phyloP scores from a whole-genome alignment of 1,284 basidiomycete species.

The Microbotryum scabiosae region DNA sequence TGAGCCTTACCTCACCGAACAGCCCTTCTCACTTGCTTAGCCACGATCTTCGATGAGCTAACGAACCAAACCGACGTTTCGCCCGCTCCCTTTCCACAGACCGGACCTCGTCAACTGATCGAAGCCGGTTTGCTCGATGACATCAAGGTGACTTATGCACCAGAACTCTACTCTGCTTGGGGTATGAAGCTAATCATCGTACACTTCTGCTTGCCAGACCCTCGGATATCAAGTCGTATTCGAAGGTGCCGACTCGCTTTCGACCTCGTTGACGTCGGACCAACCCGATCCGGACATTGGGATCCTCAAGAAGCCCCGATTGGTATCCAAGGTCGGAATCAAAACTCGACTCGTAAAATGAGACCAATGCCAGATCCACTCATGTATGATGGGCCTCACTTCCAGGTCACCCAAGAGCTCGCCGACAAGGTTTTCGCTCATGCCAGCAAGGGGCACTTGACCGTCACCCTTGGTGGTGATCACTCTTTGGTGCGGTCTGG shows the following conservation, averaged over 20 bases:
- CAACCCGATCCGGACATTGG: conserved; percentile 69
- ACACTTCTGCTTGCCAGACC: conserved; percentile 24
- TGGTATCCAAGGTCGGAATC: conserved; percentile 50
- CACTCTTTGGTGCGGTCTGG: conserved; percentile 66
- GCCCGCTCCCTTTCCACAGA: not conserved
- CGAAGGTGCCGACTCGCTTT: conserved; percentile 80
- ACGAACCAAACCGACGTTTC: not conserved
- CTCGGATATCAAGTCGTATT: conserved; percentile 87
- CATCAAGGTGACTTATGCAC: conserved; percentile 45
- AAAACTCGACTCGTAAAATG: not conserved
- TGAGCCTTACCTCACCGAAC: conserved; percentile 30
- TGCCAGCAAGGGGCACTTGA: conserved; percentile 66
- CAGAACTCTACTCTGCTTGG: no score
- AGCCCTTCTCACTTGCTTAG: not conserved
- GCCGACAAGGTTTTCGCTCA: conserved; percentile 66
- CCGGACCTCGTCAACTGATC: conserved; percentile 74
- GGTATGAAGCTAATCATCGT: no score
- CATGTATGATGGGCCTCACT: not conserved
- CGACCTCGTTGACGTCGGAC: conserved; percentile 51
- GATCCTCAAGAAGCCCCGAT: conserved; percentile 74
- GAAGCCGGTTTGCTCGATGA: conserved; percentile 72
- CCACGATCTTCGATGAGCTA: not conserved
- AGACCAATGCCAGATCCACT: not conserved
- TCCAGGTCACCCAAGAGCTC: conserved; percentile 70
- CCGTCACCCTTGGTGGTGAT: conserved; percentile 92